A percentile compares a stretch with the other conserved stretches of the same genome.
Evolutionary conservation across 2,329 filamentous ascomycete genomes (phyloP).

Genomic region (Phaeosphaeriaceae sp.): DNA sequence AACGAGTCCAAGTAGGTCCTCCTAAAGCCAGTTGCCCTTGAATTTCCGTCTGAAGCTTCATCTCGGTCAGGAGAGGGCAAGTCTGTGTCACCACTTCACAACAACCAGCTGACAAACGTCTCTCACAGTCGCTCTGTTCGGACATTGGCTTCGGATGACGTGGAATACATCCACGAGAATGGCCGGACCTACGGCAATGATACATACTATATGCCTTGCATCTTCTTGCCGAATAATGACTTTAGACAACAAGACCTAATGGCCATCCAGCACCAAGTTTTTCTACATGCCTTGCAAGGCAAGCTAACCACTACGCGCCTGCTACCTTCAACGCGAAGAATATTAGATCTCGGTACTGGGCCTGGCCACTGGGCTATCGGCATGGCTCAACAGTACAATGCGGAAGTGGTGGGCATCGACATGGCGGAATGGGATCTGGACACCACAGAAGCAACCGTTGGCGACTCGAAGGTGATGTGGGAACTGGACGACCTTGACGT

Average conservation of each 20-base stretch:
- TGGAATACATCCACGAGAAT: slow-evolving; percentile 67
- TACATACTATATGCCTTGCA: slow-evolving; percentile 69
- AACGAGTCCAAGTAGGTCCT: slow-evolving; percentile 42
- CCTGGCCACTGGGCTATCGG: slow-evolving; percentile 59
- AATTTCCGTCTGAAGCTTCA: no score
- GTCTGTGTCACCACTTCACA: background rate
- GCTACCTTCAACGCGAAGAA: slow-evolving; percentile 31
- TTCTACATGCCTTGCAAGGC: slow-evolving; percentile 52
- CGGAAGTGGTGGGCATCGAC: slow-evolving; percentile 59
- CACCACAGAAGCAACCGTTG: slow-evolving; percentile 51
- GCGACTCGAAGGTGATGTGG: slow-evolving; percentile 38
- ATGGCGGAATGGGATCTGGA: slow-evolving; percentile 59
- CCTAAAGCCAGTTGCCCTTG: background rate
- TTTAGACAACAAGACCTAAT: slow-evolving; percentile 69
- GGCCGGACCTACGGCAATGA: slow-evolving; percentile 67
- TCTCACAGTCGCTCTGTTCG: slow-evolving; percentile 42
- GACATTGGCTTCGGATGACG: slow-evolving; percentile 52
- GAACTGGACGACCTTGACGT: slow-evolving; percentile 49
- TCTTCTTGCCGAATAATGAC: slow-evolving; percentile 48
- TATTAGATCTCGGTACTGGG: slow-evolving; percentile 56
- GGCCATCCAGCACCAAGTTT: slow-evolving; percentile 69
- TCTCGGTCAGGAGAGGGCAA: no score
- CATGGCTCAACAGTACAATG: slow-evolving; percentile 52
- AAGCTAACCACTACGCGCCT: slow-evolving; percentile 46
- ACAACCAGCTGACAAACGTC: background rate